Percentiles rank a stretch among this genome's conserved stretches.
phyloP scores from a whole-genome alignment of 192 early-diverging fungal genomes.

The Cladochytrium replicatum region DNA sequence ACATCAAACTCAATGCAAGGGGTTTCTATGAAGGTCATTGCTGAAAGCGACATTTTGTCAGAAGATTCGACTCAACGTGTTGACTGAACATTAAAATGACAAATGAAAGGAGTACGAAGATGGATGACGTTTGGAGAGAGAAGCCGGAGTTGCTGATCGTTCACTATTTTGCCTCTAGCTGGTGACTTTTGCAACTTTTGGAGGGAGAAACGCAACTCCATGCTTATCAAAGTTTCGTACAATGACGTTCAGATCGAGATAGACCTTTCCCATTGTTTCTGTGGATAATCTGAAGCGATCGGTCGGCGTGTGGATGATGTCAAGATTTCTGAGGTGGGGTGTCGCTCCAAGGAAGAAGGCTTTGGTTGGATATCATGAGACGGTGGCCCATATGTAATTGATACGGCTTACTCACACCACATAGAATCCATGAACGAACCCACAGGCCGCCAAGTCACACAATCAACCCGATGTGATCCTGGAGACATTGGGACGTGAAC shows the following conservation, averaged over 20 bases:
- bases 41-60: too few relatives aligned
- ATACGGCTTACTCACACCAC: slow-evolving; percentile 24
- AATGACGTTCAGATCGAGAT: slow-evolving; percentile 31
- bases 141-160: too few relatives aligned
- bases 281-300: slow-evolving; percentile 43
- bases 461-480: slow-evolving; percentile 35
- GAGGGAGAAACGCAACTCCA: slow-evolving; percentile 31
- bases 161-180: too few relatives aligned
- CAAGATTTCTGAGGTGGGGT: slow-evolving; percentile 33
- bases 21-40: too few relatives aligned
- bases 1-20: too few relatives aligned
- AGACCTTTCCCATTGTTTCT: slow-evolving; percentile 42
- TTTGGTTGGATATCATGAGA: slow-evolving; percentile 1
- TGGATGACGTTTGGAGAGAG: too few relatives aligned
- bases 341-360: slow-evolving; percentile 40
- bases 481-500: slow-evolving; percentile 41
- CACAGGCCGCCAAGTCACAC: slow-evolving; percentile 41
- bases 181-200: too few relatives aligned
- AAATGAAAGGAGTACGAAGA: too few relatives aligned
- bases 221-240: slow-evolving; percentile 36
- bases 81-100: too few relatives aligned
- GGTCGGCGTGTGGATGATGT: slow-evolving; percentile 35
- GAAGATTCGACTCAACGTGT: too few relatives aligned
- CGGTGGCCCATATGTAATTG: not conserved
- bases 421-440: slow-evolving; percentile 31